Percentiles rank a stretch among this genome's conserved stretches.
These are phyloP conservation scores for Talaromyces nanjingensis DNA, from an alignment of 495 filamentous ascomycete genomes.

Conservation along the genomic window DNA sequence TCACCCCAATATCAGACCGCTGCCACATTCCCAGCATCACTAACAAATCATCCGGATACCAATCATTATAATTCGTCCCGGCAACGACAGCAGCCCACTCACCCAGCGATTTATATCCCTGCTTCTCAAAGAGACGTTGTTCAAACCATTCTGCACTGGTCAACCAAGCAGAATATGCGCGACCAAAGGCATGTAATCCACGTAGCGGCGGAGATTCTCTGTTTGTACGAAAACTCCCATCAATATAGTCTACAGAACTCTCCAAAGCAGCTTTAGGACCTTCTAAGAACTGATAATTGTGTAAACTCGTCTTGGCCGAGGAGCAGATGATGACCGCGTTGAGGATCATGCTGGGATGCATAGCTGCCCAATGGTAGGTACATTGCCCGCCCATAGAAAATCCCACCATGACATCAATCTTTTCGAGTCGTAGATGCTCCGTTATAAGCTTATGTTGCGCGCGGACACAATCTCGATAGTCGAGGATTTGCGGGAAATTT, in stretches of 20 bases:
- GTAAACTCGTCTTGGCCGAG: slow-evolving; percentile 52
- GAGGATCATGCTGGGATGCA: slow-evolving; percentile 54
- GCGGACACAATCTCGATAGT: slow-evolving; percentile 52
- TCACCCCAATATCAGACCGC: slow-evolving; percentile 42
- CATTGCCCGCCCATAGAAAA: slow-evolving; percentile 64
- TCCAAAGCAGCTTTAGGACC: slow-evolving; percentile 53
- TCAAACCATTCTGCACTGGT: slow-evolving; percentile 60
- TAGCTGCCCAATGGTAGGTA: slow-evolving; percentile 55
- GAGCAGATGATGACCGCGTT: slow-evolving; percentile 57
- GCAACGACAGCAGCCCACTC: slow-evolving; percentile 56
- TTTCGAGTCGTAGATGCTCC: slow-evolving; percentile 42
- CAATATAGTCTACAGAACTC: slow-evolving; percentile 28
- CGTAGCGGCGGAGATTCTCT: slow-evolving; percentile 14
- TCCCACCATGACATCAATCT: slow-evolving; percentile 48
- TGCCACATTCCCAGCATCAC: slow-evolving; percentile 63
- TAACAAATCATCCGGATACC: slow-evolving; percentile 55
- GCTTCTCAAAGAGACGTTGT: slow-evolving; percentile 45
- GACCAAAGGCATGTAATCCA: slow-evolving; percentile 55
- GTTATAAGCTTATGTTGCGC: slow-evolving; percentile 54
- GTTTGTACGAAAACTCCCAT: slow-evolving; percentile 35
- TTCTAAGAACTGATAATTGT: slow-evolving; percentile 63
- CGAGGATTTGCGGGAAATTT: slow-evolving; percentile 46
- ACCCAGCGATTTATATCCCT: slow-evolving; percentile 47
- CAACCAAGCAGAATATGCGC: slow-evolving; percentile 62
- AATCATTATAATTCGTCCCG: slow-evolving; percentile 23